Conservation (phyloP, 2,329 filamentous ascomycete species). For the Nannizzia gypsea region DNA sequence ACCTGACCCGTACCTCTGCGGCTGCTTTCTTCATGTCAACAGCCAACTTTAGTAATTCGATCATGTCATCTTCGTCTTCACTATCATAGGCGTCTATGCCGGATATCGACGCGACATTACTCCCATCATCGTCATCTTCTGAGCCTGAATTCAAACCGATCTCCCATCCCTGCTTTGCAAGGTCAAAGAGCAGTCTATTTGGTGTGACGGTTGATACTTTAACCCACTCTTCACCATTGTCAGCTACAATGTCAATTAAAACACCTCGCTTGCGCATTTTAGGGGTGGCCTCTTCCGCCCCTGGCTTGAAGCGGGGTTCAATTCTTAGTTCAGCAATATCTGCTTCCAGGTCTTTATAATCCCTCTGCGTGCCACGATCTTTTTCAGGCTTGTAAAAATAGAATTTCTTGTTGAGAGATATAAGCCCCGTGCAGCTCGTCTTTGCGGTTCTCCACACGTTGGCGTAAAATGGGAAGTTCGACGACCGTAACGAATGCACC, state of each 20-base stretch:
- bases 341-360: constrained; percentile 10
- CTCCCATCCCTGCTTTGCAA: constrained; percentile 57
- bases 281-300: constrained; percentile 10
- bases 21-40: constrained; percentile 48
- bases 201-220: constrained; percentile 57
- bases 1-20: constrained; percentile 44
- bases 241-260: constrained; percentile 52
- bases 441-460: constrained; percentile 54
- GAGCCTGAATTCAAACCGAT: constrained; percentile 35
- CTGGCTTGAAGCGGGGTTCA: constrained; percentile 23
- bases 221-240: constrained; percentile 53
- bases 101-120: constrained; percentile 15
- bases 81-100: constrained; percentile 26
- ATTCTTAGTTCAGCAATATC: constrained; percentile 8
- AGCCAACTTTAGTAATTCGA: constrained; percentile 50
- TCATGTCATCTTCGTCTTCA: constrained; percentile 42
- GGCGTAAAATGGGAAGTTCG: constrained; percentile 54
- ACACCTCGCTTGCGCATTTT: constrained; percentile 38
- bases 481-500: constrained; percentile 50
- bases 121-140: constrained; percentile 30
- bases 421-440: constrained; percentile 40
- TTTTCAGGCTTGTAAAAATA: constrained; percentile 30
- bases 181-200: constrained; percentile 52
- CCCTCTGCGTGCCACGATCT: not conserved
- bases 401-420: constrained; percentile 46